Conservation (phyloP, 129 eudicot genomes). For the Helichrysum umbraculigerum region DNA sequence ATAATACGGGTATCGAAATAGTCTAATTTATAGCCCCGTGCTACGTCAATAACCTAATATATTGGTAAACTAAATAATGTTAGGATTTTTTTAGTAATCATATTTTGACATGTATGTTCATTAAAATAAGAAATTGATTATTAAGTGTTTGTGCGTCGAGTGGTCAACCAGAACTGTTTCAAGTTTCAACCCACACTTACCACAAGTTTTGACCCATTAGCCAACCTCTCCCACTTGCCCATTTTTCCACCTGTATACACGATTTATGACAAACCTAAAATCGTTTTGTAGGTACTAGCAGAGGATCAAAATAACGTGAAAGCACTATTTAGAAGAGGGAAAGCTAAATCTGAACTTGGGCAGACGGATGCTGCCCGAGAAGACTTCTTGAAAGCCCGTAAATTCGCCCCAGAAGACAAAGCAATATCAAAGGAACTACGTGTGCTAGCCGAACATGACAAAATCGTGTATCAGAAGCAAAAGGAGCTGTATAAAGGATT, state of each 20-base stretch:
- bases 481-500: slow-evolving; percentile 94
- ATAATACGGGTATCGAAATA: no score
- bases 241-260: neutral
- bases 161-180: neutral
- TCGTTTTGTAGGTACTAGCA: slow-evolving; percentile 55
- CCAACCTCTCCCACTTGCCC: neutral
- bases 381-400: slow-evolving; percentile 81
- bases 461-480: slow-evolving; percentile 84
- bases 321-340: slow-evolving; percentile 92
- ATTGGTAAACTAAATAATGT: neutral
- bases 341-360: slow-evolving; percentile 93
- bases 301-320: slow-evolving; percentile 90
- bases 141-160: neutral
- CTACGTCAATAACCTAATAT: neutral
- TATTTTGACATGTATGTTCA: neutral
- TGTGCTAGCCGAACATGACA: slow-evolving; percentile 83
- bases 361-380: slow-evolving; percentile 95
- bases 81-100: neutral
- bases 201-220: neutral
- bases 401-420: slow-evolving; percentile 80
- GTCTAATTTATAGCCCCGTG: no score
- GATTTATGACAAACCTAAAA: neutral
- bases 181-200: neutral
- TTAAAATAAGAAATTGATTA: neutral
- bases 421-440: slow-evolving; percentile 73